phyloP scores from a whole-genome alignment of 2,329 filamentous ascomycete genomes.

The Trichoderma simmonsii region DNA sequence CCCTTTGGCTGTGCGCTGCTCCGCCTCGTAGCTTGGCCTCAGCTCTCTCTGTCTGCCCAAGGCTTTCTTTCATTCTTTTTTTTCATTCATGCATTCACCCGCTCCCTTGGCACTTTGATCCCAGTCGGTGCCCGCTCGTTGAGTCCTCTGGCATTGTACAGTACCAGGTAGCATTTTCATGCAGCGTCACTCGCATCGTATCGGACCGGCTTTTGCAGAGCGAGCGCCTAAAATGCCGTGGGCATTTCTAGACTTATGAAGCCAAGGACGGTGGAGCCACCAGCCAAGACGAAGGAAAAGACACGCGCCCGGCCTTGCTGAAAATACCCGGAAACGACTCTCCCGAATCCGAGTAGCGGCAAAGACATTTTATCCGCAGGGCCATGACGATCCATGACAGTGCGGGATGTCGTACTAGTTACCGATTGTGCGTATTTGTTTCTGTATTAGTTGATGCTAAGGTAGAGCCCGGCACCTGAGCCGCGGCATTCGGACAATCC shows the following conservation, averaged over 20 bases:
- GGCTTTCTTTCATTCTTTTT: neutral
- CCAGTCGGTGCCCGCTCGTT: neutral
- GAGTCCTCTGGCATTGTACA: neutral
- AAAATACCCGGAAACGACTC: neutral
- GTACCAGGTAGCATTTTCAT: neutral
- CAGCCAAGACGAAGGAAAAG: neutral
- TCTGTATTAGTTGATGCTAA: neutral
- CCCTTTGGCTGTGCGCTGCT: constrained; percentile 8
- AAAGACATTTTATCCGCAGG: neutral
- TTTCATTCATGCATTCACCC: neutral
- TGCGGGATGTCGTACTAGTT: neutral
- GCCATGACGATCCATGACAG: neutral
- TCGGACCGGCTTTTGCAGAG: neutral
- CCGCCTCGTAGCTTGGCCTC: neutral
- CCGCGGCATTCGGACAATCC: constrained; percentile 2
- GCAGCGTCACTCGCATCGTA: neutral
- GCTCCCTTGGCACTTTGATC: neutral
- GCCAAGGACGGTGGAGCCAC: neutral
- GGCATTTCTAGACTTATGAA: neutral
- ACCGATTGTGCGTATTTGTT: neutral
- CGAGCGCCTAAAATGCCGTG: neutral
- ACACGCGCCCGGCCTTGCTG: neutral
- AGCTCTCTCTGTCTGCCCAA: neutral
- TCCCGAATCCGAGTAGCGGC: neutral
- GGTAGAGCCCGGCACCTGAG: neutral